phyloP scores from a whole-genome alignment of 208 protist genomes.

The Tritrichomonas foetus region DNA sequence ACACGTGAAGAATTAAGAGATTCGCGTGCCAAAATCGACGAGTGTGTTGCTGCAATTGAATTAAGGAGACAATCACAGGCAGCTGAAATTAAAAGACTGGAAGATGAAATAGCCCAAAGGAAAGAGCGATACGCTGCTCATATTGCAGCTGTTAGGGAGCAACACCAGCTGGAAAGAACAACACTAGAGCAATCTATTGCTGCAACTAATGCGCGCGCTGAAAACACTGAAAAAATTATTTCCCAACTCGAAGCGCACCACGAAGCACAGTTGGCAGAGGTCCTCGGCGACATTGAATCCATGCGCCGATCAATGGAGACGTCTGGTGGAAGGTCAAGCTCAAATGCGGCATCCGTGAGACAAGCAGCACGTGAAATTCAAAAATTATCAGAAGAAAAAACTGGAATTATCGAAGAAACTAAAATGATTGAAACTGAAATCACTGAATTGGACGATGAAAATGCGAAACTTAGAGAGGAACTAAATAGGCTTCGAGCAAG shows the following conservation, averaged over 20 bases:
- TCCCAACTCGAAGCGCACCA: neutral
- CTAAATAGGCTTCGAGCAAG: neutral
- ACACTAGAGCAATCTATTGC: slow-evolving; percentile 3
- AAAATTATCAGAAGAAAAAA: neutral
- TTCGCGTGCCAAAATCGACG: neutral
- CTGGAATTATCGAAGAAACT: neutral
- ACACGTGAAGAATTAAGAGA: slow-evolving; percentile 12
- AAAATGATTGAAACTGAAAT: neutral
- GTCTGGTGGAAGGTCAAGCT: neutral
- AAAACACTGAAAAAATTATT: slow-evolving; percentile 17
- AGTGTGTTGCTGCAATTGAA: neutral
- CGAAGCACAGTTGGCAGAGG: neutral
- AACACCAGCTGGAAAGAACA: neutral
- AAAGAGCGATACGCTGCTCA: neutral
- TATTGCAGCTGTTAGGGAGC: neutral
- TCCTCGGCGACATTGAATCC: neutral
- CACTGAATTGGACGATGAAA: neutral
- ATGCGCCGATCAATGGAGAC: neutral
- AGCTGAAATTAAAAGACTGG: neutral
- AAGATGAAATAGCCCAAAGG: slow-evolving; percentile 12
- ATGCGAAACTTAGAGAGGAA: neutral
- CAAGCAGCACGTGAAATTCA: neutral
- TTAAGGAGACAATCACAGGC: neutral
- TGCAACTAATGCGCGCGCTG: neutral
- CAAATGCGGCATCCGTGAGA: neutral